Percentiles rank a stretch among this genome's conserved stretches.
These are phyloP conservation scores for Ceratocystis variospora DNA, from an alignment of 2,329 filamentous ascomycete species.

Conservation along the genomic window DNA sequence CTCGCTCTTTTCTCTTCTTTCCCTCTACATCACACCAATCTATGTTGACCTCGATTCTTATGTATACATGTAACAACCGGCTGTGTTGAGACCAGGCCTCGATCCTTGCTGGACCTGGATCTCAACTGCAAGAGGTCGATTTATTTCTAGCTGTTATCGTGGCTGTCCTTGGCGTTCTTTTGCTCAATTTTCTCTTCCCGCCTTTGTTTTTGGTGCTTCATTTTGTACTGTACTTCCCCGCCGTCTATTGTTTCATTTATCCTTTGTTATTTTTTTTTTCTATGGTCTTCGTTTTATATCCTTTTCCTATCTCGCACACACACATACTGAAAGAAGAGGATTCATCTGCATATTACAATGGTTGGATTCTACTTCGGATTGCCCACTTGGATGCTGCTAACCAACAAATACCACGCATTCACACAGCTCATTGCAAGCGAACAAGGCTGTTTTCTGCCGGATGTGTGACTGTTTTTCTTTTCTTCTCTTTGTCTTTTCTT, in stretches of 20 bases:
- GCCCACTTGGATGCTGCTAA: neutral
- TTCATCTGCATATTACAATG: neutral
- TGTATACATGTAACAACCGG: constrained; percentile 6
- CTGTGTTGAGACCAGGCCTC: neutral
- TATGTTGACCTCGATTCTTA: constrained; percentile 7
- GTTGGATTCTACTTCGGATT: neutral
- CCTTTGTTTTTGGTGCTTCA: neutral
- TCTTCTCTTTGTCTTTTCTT: neutral
- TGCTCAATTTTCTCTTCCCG: constrained; percentile 7
- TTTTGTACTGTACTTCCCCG: constrained; percentile 6
- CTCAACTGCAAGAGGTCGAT: neutral
- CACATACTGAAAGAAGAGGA: neutral
- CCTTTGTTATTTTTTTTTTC: neutral
- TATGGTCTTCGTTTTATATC: constrained; percentile 2
- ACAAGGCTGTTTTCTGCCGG: neutral
- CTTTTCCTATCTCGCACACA: neutral
- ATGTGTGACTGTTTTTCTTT: neutral
- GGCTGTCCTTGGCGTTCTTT: constrained; percentile 1
- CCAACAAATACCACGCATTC: neutral
- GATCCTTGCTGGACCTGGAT: constrained; percentile 3
- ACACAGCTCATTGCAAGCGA: neutral
- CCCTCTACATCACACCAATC: neutral
- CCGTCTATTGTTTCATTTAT: neutral
- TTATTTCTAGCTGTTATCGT: neutral
- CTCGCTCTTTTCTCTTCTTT: neutral